Percentiles rank a stretch among this genome's conserved stretches.
phyloP scores from a whole-genome alignment of 2,329 filamentous ascomycete genomes.

The Clonostachys byssicola region DNA sequence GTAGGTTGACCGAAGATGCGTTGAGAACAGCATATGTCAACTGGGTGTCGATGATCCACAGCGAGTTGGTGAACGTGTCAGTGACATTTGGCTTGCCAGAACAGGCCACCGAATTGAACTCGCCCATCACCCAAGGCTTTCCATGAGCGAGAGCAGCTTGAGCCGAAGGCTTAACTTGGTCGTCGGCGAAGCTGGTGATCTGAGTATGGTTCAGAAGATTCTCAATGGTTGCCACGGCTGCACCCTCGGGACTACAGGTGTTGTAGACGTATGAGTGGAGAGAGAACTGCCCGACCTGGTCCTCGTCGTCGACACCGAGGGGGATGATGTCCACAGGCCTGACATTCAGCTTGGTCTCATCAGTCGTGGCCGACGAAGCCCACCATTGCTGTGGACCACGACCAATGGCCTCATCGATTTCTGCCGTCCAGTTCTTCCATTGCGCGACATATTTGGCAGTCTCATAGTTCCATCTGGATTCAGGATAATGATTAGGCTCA shows the following conservation, averaged over 20 bases:
- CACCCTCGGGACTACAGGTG: not conserved
- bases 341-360: constrained; percentile 7
- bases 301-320: constrained; percentile 6
- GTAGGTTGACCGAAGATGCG: constrained; percentile 25
- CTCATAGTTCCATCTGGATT: constrained; percentile 6
- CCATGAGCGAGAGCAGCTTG: constrained; percentile 1
- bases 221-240: too few species aligned
- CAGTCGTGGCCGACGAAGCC: constrained; percentile 10
- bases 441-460: constrained; percentile 5
- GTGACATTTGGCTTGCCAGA: constrained; percentile 29
- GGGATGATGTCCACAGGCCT: constrained; percentile 9
- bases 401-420: constrained; percentile 2
- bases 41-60: constrained; percentile 30
- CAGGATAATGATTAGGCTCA: constrained; percentile 8
- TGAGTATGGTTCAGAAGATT: too few species aligned
- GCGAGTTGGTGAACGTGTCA: constrained; percentile 31
- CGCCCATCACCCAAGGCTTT: constrained; percentile 19
- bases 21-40: constrained; percentile 30
- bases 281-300: constrained; percentile 8
- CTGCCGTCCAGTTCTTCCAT: not conserved
- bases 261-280: constrained; percentile 5
- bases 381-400: constrained; percentile 4
- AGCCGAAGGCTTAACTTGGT: too few species aligned
- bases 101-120: constrained; percentile 34
- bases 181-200: too few species aligned